Evolutionary conservation across 768 basidiomycete species (phyloP).

Genomic region (Boletus rubropictus): DNA sequence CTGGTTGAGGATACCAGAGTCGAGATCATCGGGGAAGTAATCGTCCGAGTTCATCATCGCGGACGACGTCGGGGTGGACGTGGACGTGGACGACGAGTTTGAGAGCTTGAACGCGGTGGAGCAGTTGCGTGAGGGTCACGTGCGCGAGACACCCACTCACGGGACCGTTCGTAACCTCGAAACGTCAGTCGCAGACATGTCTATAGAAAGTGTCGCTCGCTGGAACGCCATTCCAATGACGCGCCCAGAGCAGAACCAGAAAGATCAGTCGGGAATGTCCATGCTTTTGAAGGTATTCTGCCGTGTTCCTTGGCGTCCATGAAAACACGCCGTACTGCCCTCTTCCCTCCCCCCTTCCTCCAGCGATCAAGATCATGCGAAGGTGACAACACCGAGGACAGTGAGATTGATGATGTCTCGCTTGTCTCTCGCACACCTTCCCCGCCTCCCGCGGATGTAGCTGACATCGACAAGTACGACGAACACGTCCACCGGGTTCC

Average conservation of each 20-base stretch:
- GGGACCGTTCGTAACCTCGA: background rate
- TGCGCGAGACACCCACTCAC: background rate
- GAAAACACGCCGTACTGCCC: slow-evolving; percentile 51
- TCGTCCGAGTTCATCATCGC: slow-evolving; percentile 67
- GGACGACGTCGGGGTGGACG: slow-evolving; percentile 3
- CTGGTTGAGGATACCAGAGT: slow-evolving; percentile 53
- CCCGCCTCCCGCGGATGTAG: slow-evolving; percentile 44
- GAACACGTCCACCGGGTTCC: slow-evolving; percentile 48
- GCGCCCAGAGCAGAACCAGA: slow-evolving; percentile 28
- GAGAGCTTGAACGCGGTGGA: background rate
- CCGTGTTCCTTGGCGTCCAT: slow-evolving; percentile 39
- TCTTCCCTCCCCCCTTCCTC: slow-evolving; percentile 41
- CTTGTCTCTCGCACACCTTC: slow-evolving; percentile 74
- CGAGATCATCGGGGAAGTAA: slow-evolving; percentile 64
- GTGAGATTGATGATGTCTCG: slow-evolving; percentile 64
- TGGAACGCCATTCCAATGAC: slow-evolving; percentile 67
- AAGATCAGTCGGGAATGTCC: slow-evolving; percentile 20
- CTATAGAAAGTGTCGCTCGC: slow-evolving; percentile 54
- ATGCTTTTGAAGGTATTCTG: slow-evolving; percentile 65
- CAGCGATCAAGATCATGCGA: slow-evolving; percentile 54
- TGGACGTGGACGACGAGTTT: background rate
- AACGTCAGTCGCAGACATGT: slow-evolving; percentile 39
- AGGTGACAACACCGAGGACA: slow-evolving; percentile 37
- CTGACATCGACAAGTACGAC: slow-evolving; percentile 64
- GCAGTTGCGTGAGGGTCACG: slow-evolving; percentile 12